phyloP scores from a whole-genome alignment of 2,329 filamentous ascomycete genomes.

The Elsinoe fawcettii region DNA sequence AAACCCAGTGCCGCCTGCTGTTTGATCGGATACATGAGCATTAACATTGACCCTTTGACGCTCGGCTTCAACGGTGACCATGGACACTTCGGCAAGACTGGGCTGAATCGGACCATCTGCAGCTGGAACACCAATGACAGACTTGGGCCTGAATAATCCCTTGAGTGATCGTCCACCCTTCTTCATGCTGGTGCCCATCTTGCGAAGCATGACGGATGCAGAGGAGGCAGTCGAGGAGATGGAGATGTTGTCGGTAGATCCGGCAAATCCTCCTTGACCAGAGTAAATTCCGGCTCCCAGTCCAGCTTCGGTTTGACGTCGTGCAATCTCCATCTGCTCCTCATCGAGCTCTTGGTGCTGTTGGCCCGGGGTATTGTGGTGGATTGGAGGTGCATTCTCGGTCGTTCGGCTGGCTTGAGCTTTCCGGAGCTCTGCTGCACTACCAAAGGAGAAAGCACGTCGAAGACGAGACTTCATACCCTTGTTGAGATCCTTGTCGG shows the following conservation, averaged over 20 bases:
- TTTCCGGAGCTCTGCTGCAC: conserved; percentile 79
- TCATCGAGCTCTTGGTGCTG: conserved; percentile 49
- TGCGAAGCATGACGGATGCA: conserved; percentile 87
- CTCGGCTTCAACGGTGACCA: conserved; percentile 93
- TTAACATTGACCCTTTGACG: conserved; percentile 75
- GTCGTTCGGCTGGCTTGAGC: conserved; percentile 39
- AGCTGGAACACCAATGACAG: conserved; percentile 67
- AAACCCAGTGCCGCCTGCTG: conserved; percentile 68
- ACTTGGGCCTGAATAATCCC: conserved; percentile 91
- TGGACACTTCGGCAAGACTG: conserved; percentile 78
- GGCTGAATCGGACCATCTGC: conserved; percentile 57
- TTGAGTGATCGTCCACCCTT: conserved; percentile 84
- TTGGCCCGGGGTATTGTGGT: conserved; percentile 22
- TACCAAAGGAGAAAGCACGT: conserved; percentile 93
- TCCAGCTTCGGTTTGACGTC: conserved; percentile 84
- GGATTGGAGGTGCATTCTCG: conserved; percentile 40
- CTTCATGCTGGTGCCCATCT: conserved; percentile 99
- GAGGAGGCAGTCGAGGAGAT: conserved; percentile 86
- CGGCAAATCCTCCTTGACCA: conserved; percentile 72
- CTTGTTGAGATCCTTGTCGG: conserved; percentile 66
- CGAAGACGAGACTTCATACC: conserved; percentile 83
- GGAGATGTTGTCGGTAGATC: conserved; percentile 90
- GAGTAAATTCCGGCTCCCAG: conserved; percentile 92
- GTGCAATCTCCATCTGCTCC: conserved; percentile 84
- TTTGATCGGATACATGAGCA: conserved; percentile 57